Percentiles rank a stretch among this genome's conserved stretches.
Conservation (phyloP, 78 protist species). For the Thecamonas trahens region DNA sequence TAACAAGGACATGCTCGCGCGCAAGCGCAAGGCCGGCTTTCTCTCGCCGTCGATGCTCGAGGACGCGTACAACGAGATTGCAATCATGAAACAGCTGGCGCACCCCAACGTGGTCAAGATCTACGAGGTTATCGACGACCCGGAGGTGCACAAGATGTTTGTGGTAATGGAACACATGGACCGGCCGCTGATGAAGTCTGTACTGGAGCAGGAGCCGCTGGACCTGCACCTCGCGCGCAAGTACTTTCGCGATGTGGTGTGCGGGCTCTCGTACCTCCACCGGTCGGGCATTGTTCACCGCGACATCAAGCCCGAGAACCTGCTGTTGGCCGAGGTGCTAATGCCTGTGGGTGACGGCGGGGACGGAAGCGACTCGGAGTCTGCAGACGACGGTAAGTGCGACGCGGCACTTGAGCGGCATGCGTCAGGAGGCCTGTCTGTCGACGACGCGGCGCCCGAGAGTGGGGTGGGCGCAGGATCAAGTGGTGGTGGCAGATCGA, state of each 20-base stretch:
- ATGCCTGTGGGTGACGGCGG: too few relatives aligned
- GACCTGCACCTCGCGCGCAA: neutral
- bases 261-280: conserved; percentile 20
- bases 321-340: conserved; percentile 22
- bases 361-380: too few relatives aligned
- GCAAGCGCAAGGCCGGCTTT: neutral
- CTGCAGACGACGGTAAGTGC: too few relatives aligned
- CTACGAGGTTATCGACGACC: neutral
- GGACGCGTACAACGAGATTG: neutral
- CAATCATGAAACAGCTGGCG: neutral
- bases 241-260: conserved; percentile 6
- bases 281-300: conserved; percentile 30
- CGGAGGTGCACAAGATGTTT: neutral
- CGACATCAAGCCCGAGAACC: conserved; percentile 57
- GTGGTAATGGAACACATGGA: neutral
- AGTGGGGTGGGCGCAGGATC: too few relatives aligned
- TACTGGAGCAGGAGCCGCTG: neutral
- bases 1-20: neutral
- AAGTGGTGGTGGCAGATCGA: too few relatives aligned
- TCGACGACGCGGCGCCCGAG: too few relatives aligned
- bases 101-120: neutral
- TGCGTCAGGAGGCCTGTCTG: too few relatives aligned
- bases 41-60: neutral
- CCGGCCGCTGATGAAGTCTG: neutral
- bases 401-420: too few relatives aligned